phyloP scores from a whole-genome alignment of 345 rosid species.

The Pseudoturritis turrita region DNA sequence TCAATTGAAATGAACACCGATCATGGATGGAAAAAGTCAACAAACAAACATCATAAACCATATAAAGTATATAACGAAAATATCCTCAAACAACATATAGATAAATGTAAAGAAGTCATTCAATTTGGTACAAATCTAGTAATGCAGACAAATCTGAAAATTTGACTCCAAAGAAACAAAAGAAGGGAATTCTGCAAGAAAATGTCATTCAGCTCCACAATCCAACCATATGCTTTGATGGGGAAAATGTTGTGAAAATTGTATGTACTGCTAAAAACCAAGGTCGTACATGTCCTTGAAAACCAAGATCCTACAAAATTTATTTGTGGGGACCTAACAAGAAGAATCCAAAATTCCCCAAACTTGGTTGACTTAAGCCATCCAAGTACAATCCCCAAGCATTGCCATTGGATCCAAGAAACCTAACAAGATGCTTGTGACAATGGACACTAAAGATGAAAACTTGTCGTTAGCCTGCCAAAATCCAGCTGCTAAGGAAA shows the following conservation, averaged over 20 bases:
- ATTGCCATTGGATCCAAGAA: slow-evolving; percentile 2
- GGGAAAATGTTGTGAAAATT: neutral
- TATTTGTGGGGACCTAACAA: slow-evolving; percentile 29
- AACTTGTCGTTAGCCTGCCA: neutral
- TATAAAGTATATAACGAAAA: neutral
- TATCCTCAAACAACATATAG: neutral
- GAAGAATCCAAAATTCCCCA: slow-evolving; percentile 15
- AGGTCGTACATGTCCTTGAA: slow-evolving; percentile 6
- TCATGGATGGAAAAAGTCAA: neutral
- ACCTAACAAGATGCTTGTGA: neutral
- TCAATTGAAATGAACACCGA: neutral
- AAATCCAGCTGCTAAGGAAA: neutral
- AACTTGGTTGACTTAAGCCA: slow-evolving; percentile 14
- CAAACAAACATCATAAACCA: neutral
- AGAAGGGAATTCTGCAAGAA: neutral
- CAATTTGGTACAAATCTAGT: neutral
- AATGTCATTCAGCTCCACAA: slow-evolving; percentile 19
- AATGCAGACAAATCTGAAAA: neutral
- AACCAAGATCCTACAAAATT: slow-evolving; percentile 15
- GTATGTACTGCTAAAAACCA: neutral
- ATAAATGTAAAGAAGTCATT: neutral
- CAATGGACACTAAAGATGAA: neutral
- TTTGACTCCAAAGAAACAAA: neutral
- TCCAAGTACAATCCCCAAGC: slow-evolving; percentile 21
- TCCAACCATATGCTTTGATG: slow-evolving; percentile 22